Evolutionary conservation across 2,329 filamentous ascomycete genomes (phyloP), one percentile per base, ranked within the genome.

Genomic region (Stagonosporopsis cucurbitacearum): DNA sequence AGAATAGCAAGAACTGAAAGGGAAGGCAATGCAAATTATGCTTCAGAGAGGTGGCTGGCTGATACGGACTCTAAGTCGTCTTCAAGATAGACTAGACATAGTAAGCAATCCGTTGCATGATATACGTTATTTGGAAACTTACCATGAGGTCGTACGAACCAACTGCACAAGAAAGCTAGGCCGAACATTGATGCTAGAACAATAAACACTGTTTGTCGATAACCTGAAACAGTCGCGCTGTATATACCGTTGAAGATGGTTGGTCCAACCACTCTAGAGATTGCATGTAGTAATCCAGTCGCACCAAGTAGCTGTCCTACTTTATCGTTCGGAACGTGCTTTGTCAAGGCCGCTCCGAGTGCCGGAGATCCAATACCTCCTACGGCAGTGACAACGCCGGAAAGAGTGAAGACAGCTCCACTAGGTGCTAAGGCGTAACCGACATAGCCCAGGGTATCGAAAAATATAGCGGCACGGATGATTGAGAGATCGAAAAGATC

Each of bases 301-400:
- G 92, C 93, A 20, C 95, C 95, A 0, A 99, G 83, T n/a, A 98
- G 80, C 72, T 95, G 88, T 0, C 95, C 95, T 0, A 95, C 88
- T 42, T 85, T 85, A 60, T 95, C 90, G 0, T 87, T 82, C 0
- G 93, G 91, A 0, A 98, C 88, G 73, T 98, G 95, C 72, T 97
- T 98, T 19, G 92, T 97, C 46, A 97, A 79, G 0, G 89, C 85
- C 1, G 90, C 88, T 69, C 96, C 92, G 45, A 96, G 81, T 0
- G 91, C 95, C 1, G 95, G 93, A 32, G 88, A 89, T 0, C 89
- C 93, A 41, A 98, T 87, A 1, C 93, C 93, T 22, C 94, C 94
- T 35, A 96, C 78, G 0, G 91, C 84, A 1, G 91, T 88, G 17
- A 93, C 66, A 40, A 91, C 80, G 43, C 91, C 94, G 17, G 87